Percentiles rank a stretch among this genome's conserved stretches.
phyloP scores from a whole-genome alignment of 176 grass and related monocot species.

The Oropetium thomaeum region DNA sequence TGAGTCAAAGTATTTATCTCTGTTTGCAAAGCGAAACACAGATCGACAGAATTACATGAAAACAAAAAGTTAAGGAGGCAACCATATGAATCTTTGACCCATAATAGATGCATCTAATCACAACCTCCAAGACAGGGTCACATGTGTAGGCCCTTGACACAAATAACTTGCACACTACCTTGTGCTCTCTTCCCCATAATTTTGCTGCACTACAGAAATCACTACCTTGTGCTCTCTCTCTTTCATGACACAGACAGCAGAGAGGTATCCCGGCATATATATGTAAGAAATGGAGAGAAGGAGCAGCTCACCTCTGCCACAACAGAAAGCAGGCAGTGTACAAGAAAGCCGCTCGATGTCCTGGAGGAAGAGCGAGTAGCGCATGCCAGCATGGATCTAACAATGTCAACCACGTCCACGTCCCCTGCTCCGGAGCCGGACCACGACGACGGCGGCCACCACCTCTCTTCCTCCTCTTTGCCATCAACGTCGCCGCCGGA shows the following conservation, averaged over 20 bases:
- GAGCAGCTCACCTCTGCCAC: slow-evolving; percentile 30
- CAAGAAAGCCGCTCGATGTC: slow-evolving; percentile 20
- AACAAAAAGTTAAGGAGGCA: slow-evolving; percentile 25
- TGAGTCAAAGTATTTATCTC: background rate
- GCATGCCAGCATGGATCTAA: slow-evolving; percentile 41
- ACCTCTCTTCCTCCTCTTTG: background rate
- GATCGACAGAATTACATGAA: background rate
- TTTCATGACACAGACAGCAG: background rate
- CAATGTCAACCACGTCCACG: slow-evolving; percentile 36
- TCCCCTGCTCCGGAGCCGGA: background rate
- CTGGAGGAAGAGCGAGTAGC: slow-evolving; percentile 26
- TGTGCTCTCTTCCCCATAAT: slow-evolving; percentile 57
- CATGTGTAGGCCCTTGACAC: slow-evolving; percentile 72
- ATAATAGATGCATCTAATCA: slow-evolving; percentile 69
- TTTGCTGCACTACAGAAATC: slow-evolving; percentile 27
- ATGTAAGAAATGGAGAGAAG: slow-evolving; percentile 21
- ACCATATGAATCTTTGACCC: slow-evolving; percentile 50
- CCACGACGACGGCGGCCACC: background rate
- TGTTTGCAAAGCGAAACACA: slow-evolving; percentile 6
- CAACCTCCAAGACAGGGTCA: slow-evolving; percentile 60
- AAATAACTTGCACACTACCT: slow-evolving; percentile 36
- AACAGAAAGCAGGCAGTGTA: slow-evolving; percentile 15
- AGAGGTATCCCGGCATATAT: background rate
- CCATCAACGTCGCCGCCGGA: background rate
- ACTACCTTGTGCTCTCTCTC: too few relatives aligned